Base-by-base conservation (phyloP, 108 stramenopile species). In the Mayamaea pseudoterrestris region DNA sequence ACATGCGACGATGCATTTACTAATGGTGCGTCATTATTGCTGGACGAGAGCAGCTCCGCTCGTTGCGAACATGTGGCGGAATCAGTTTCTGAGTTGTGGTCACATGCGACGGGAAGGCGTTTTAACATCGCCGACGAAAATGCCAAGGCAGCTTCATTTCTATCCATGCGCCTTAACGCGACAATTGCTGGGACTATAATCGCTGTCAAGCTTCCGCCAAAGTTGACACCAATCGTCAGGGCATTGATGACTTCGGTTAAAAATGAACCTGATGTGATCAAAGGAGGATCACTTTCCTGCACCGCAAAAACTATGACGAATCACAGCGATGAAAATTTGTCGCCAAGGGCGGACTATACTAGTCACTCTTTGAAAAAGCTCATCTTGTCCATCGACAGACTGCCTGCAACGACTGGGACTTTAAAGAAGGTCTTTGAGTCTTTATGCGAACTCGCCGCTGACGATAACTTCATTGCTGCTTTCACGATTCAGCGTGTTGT, bases 171-270 rank as follows among this genome's bases (percentile, higher is more conserved):
- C 52, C 23, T 66, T 35, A 22, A 44, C 14, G 4, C 42, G 39
- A 3, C 53, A 53, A 40, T 58, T 49, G 20, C 59, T 66, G 42
- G 35, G 58, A 68, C 79, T 13, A 18, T 80, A 5, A 41, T 81
- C 12, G 46, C 65, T 27, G 64, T 61, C 32, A 66, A 68, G 1
- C 43, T 73, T 5, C 84, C 85, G 26, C 12, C 21, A n/a, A 87
- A 82, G 51, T 32, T 82, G 30, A 74, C 78, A 1, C 75, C 76
- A 5, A 24, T 82, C 13, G 70, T 87, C 12, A 80, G 80, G 14
- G 44, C 73, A 1, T 46, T 87, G 27, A 71, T 87, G 62, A 82
- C 85, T 36, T 76, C 77, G 14, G 31, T 87, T 20, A 74, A 68
- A 39, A 87, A 76, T 41, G 85, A 82, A 62, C 16, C 6, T 16